These are phyloP conservation scores for Heliamphora pulchella DNA, from an alignment of 179 eudicot species.

Conservation along the genomic window DNA sequence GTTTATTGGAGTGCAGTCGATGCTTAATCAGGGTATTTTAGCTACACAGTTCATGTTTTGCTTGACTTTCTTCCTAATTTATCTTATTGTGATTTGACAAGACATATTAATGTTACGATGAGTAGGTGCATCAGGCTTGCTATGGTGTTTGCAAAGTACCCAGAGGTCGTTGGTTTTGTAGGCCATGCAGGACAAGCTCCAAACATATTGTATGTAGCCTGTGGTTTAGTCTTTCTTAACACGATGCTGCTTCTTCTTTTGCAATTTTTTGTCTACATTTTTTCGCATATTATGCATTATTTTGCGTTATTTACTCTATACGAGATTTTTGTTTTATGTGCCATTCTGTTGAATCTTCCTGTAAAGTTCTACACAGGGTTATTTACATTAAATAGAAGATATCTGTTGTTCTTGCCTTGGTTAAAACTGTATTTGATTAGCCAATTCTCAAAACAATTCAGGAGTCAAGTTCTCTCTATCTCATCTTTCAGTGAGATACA, in stretches of 20 bases:
- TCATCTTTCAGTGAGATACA: neutral
- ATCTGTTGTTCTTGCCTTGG: neutral
- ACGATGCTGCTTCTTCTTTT: slow-evolving; percentile 7
- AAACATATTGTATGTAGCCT: slow-evolving; percentile 41
- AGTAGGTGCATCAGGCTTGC: slow-evolving; percentile 67
- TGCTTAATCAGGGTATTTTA: slow-evolving; percentile 43
- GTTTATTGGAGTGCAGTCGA: slow-evolving; percentile 46
- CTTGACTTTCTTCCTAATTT: slow-evolving; percentile 2
- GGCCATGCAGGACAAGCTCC: slow-evolving; percentile 52
- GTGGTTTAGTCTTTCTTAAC: neutral
- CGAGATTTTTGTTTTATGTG: neutral
- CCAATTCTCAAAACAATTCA: neutral
- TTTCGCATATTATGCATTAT: neutral
- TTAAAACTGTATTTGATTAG: slow-evolving; percentile 3
- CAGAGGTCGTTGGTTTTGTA: slow-evolving; percentile 51
- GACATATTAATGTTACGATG: slow-evolving; percentile 11
- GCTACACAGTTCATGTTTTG: neutral
- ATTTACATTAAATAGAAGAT: neutral
- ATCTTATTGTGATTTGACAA: slow-evolving; percentile 11
- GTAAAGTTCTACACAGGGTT: neutral
- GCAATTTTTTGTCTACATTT: neutral
- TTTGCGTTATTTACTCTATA: neutral
- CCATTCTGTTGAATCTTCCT: neutral
- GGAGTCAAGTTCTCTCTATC: neutral
- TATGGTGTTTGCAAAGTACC: slow-evolving; percentile 54